These are phyloP conservation scores for Cucurbita pepo DNA, from an alignment of 306 rosid genomes.

Conservation along the genomic window DNA sequence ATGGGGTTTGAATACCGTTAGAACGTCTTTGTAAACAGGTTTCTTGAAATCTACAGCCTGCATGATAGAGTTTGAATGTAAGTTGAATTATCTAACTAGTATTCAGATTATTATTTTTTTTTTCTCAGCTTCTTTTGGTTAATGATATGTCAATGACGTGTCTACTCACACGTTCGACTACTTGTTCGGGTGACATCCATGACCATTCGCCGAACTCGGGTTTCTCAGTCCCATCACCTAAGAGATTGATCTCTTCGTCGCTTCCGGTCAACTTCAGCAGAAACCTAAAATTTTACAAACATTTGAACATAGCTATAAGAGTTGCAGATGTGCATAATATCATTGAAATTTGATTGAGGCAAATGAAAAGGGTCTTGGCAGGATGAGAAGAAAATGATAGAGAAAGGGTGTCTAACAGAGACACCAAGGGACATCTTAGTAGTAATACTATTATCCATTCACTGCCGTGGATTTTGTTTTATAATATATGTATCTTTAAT, in stretches of 20 bases:
- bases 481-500: background rate
- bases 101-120: background rate
- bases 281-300: constrained; percentile 34
- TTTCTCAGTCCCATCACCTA: constrained; percentile 88
- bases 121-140: background rate
- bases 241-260: constrained; percentile 73
- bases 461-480: background rate
- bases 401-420: background rate
- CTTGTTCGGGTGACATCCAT: constrained; percentile 57
- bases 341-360: background rate
- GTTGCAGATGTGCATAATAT: background rate
- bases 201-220: constrained; percentile 93
- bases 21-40: constrained; percentile 76
- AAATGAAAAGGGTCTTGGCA: background rate
- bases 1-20: constrained; percentile 43
- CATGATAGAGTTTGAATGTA: constrained; percentile 8
- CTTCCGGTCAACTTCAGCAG: constrained; percentile 62
- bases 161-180: constrained; percentile 45
- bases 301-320: background rate
- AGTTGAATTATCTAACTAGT: background rate
- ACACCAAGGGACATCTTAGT: background rate
- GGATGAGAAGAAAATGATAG: background rate
- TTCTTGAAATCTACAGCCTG: constrained; percentile 87
- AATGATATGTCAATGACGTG: background rate
- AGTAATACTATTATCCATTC: background rate